phyloP scores from a whole-genome alignment of 2,329 filamentous ascomycete genomes.

The Microcyclosporella mali region DNA sequence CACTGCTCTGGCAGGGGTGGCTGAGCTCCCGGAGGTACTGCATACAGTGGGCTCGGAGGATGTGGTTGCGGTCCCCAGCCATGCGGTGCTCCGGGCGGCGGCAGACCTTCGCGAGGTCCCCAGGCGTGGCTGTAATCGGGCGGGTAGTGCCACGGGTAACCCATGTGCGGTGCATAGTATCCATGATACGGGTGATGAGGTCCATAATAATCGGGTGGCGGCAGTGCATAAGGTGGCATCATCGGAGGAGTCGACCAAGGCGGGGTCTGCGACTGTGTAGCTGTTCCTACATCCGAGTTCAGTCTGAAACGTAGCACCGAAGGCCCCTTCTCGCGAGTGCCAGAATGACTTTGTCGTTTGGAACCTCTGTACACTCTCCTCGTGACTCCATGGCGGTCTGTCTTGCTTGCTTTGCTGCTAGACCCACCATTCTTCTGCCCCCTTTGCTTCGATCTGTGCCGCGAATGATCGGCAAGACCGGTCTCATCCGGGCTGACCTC shows the following conservation, averaged over 20 bases:
- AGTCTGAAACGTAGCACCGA: conserved; percentile 9
- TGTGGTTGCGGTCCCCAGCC: conserved; percentile 2
- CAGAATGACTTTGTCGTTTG: too few species aligned
- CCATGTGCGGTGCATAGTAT: conserved; percentile 2
- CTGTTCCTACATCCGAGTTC: conserved; percentile 2
- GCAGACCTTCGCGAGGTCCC: conserved; percentile 14
- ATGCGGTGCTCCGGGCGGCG: conserved; percentile 6
- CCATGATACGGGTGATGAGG: neutral
- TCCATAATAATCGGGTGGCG: conserved; percentile 2
- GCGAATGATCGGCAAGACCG: conserved; percentile 7
- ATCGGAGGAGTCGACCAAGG: neutral
- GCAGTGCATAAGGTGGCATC: neutral
- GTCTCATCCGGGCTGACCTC: conserved; percentile 16
- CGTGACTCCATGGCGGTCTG: conserved; percentile 14
- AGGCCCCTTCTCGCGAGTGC: conserved; percentile 4
- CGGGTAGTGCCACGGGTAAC: conserved; percentile 9
- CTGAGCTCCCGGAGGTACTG: conserved; percentile 5
- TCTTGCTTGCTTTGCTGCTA: conserved; percentile 11
- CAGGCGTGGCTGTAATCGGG: conserved; percentile 7
- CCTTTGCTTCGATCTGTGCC: neutral
- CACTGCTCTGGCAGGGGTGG: neutral
- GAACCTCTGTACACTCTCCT: conserved; percentile 9
- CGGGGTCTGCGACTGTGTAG: neutral
- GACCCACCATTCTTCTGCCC: neutral
- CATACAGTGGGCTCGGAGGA: conserved; percentile 8